phyloP scores from a whole-genome alignment of 2,329 filamentous ascomycete species.

The Cryphonectria japonica region DNA sequence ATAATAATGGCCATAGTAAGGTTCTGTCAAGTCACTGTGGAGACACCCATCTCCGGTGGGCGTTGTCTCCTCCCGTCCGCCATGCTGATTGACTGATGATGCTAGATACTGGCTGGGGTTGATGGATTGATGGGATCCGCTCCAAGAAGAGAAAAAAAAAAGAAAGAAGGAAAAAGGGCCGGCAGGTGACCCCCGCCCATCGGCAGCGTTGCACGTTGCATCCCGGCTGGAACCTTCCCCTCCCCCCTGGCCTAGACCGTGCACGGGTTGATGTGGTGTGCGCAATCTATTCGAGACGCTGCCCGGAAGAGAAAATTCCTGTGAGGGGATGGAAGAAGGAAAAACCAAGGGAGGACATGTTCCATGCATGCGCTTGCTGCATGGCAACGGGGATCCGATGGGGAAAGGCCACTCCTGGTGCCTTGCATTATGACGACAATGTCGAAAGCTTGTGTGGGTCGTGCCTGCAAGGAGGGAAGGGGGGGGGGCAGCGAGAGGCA shows the following conservation, averaged over 20 bases:
- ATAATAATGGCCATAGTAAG: background rate
- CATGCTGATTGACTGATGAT: background rate
- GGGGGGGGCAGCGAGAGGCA: background rate
- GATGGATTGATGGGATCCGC: constrained; percentile 3
- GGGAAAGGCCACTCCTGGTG: background rate
- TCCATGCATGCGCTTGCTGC: constrained; percentile 19
- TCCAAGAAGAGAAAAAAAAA: no score
- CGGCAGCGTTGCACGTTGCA: constrained; percentile 13
- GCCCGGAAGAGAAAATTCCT: constrained; percentile 6
- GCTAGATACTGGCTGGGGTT: background rate
- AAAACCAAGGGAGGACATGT: background rate
- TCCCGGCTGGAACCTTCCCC: constrained; percentile 9
- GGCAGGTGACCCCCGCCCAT: constrained; percentile 1
- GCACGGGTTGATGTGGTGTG: background rate
- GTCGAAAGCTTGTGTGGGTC: constrained; percentile 1
- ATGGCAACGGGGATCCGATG: constrained; percentile 19
- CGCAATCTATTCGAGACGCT: constrained; percentile 20
- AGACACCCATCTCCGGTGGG: background rate
- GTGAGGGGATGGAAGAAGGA: background rate
- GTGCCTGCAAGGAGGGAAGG: background rate
- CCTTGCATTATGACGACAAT: constrained; percentile 15
- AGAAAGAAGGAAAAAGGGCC: background rate
- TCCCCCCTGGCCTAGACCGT: background rate
- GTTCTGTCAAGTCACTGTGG: background rate
- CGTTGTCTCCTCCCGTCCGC: background rate